Conservation (phyloP, 768 basidiomycete species). For the Leccinum incarnatum region DNA sequence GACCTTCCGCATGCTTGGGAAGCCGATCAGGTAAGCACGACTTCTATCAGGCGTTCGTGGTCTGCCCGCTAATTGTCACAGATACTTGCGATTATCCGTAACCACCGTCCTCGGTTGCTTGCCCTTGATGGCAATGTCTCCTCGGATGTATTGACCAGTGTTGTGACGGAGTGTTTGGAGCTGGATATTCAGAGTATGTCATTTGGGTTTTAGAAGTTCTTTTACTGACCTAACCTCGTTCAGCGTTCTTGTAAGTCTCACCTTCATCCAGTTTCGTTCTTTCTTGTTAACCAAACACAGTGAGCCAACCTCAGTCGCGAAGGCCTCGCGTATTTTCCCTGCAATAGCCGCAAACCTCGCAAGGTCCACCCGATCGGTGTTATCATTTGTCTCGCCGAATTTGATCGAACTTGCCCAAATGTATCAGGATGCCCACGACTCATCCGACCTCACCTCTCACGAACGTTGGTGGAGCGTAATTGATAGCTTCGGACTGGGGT, state of each 20-base stretch:
- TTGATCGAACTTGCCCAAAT: slow-evolving; percentile 68
- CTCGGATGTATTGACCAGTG: slow-evolving; percentile 44
- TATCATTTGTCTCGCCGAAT: slow-evolving; percentile 84
- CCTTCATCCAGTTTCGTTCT: background rate
- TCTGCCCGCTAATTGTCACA: slow-evolving; percentile 25
- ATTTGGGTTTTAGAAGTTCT: background rate
- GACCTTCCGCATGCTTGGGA: slow-evolving; percentile 54
- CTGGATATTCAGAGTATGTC: slow-evolving; percentile 53
- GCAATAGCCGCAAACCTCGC: slow-evolving; percentile 47
- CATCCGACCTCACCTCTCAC: slow-evolving; percentile 51
- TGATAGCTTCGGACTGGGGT: slow-evolving; percentile 62
- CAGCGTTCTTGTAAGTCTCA: slow-evolving; percentile 72
- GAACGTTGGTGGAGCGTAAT: slow-evolving; percentile 63
- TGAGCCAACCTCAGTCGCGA: slow-evolving; percentile 91
- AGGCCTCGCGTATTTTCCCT: slow-evolving; percentile 68
- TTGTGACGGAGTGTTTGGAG: slow-evolving; percentile 52
- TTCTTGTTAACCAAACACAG: slow-evolving; percentile 36
- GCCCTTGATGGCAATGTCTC: slow-evolving; percentile 78
- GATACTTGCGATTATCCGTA: slow-evolving; percentile 50
- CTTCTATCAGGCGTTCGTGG: background rate
- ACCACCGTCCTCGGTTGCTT: slow-evolving; percentile 54
- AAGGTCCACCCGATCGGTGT: slow-evolving; percentile 38
- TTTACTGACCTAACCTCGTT: slow-evolving; percentile 4
- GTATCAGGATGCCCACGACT: slow-evolving; percentile 47
- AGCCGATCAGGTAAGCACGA: slow-evolving; percentile 39